Base-by-base conservation (phyloP, 345 rosid species). In the Orychophragmus violaceus region DNA sequence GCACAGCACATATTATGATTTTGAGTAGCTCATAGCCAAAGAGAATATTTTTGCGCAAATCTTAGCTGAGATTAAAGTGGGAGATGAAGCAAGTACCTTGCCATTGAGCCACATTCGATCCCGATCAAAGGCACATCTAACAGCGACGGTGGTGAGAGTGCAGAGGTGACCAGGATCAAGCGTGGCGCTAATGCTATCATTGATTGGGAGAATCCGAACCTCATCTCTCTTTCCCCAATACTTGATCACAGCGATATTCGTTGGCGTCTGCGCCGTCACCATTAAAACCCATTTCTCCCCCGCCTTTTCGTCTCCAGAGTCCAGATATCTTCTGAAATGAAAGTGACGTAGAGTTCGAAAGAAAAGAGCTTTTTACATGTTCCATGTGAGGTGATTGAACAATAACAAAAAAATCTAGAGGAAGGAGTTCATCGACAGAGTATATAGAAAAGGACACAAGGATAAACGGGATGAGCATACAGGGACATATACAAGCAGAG, bases 41-140 rank as follows among this genome's bases (percentile, higher is more conserved):
- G n/a, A n/a, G n/a, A n/a, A n/a, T n/a, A n/a, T n/a, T n/a, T n/a
- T n/a, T n/a, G n/a, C n/a, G n/a, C n/a, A n/a, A n/a, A n/a, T n/a
- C n/a, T n/a, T n/a, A n/a, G n/a, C n/a, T n/a, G n/a, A n/a, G n/a
- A n/a, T n/a, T n/a, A n/a, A n/a, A n/a, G n/a, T n/a, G n/a, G n/a
- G n/a, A n/a, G n/a, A n/a, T n/a, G n/a, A n/a, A n/a, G n/a, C n/a
- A n/a, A 8, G 36, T 71, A 94, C 99, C 95, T 94, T 84, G 71
- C 95, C 99, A 69, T 94, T 94, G 67, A 94, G 99, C 97, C 99
- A 94, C 99, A 94, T 90, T 61, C 91, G 95, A 77, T 94, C 99
- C 64, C 82, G 83, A 39, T 81, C 71, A 72, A 94, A 94, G 32
- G 67, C 9, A n/a, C 96, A 96, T 79, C 97, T 87, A 35, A 87